These are phyloP conservation scores for Amoebophrya sp. DNA, from an alignment of 169 alveolate species.

Conservation along the genomic window DNA sequence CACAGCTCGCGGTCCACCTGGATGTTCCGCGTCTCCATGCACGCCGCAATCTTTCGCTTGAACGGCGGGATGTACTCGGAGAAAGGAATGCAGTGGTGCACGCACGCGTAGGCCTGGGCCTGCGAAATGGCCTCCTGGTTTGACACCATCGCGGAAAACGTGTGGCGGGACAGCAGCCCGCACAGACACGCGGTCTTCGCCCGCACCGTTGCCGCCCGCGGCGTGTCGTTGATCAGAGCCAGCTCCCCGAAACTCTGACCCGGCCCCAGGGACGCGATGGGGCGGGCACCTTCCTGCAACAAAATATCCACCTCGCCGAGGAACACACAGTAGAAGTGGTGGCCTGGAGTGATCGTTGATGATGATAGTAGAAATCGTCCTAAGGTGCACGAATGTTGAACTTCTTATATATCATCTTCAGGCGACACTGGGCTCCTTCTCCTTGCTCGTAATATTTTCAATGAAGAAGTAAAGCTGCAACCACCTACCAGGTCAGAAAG, in stretches of 20 bases:
- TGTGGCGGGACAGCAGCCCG: not conserved
- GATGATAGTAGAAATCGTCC: too few species aligned
- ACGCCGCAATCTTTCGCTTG: not conserved
- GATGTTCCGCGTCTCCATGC: not conserved
- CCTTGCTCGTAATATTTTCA: too few species aligned
- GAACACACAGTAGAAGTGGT: not conserved
- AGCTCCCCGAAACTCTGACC: not conserved
- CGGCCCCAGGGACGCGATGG: not conserved
- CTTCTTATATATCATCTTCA: too few species aligned
- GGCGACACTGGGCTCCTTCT: too few species aligned
- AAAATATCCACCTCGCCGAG: not conserved
- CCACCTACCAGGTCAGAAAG: too few species aligned
- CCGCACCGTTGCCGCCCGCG: not conserved
- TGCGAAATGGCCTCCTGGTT: not conserved
- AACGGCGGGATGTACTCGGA: conserved; percentile 11
- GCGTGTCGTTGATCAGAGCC: not conserved
- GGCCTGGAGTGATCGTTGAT: too few species aligned
- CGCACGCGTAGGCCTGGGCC: not conserved
- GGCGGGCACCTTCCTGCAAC: not conserved
- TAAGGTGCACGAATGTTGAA: too few species aligned
- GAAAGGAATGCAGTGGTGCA: not conserved
- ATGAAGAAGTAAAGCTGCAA: too few species aligned
- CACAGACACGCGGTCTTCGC: not conserved
- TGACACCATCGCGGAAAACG: not conserved
- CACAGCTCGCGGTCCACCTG: not conserved